Evolutionary conservation across 2,329 filamentous ascomycete genomes (phyloP).

Genomic region (Stachybotrys echinatus): DNA sequence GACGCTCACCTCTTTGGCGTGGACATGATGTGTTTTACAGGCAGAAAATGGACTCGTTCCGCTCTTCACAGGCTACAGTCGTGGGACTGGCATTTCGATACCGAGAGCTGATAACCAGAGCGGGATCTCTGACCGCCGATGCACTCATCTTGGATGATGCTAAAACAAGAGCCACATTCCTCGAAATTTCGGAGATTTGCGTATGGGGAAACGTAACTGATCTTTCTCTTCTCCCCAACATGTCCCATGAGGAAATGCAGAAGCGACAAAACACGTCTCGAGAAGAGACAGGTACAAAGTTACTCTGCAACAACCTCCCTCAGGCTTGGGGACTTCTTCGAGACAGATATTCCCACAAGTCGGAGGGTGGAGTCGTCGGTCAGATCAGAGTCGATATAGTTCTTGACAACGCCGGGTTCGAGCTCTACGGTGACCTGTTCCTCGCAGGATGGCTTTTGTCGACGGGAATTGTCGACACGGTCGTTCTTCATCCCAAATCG

Average conservation of each 20-base stretch:
- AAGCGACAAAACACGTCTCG: neutral
- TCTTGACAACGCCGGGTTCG: constrained; percentile 95
- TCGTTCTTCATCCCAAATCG: constrained; percentile 88
- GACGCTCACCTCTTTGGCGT: constrained; percentile 76
- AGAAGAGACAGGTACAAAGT: neutral
- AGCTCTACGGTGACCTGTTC: constrained; percentile 91
- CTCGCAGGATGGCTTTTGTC: constrained; percentile 86
- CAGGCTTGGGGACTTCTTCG: neutral
- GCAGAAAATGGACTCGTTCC: constrained; percentile 89
- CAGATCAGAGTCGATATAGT: constrained; percentile 97
- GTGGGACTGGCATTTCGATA: constrained; percentile 78
- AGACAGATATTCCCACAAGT: constrained; percentile 36
- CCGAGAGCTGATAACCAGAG: constrained; percentile 61
- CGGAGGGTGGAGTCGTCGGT: too few species aligned
- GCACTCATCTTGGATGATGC: neutral
- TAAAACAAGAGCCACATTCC: neutral
- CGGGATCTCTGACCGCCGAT: neutral
- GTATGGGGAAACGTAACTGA: neutral
- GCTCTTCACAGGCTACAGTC: constrained; percentile 81
- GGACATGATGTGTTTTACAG: constrained; percentile 82
- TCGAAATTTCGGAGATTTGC: neutral
- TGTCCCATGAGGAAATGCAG: neutral
- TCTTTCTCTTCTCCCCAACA: neutral
- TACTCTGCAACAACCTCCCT: neutral
- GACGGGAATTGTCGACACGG: constrained; percentile 74